These are phyloP conservation scores for Tilletia horrida DNA, from an alignment of 1,284 basidiomycete species.

Conservation along the genomic window DNA sequence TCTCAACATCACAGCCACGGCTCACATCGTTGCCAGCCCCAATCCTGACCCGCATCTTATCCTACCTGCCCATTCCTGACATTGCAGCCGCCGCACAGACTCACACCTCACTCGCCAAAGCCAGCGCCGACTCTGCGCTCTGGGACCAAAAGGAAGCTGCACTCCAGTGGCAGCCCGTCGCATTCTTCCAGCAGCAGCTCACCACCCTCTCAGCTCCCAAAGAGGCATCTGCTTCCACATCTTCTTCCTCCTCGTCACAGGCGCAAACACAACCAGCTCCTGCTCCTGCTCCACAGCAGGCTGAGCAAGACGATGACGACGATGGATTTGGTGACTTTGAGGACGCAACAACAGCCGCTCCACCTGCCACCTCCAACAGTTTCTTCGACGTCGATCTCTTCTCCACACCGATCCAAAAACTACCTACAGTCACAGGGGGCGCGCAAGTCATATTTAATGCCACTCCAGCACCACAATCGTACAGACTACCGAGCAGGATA, in stretches of 20 bases:
- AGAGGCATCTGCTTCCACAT: slow-evolving; percentile 7
- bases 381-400: slow-evolving; percentile 27
- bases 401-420: slow-evolving; percentile 9
- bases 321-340: slow-evolving; percentile 72
- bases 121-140: slow-evolving; percentile 38
- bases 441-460: slow-evolving; percentile 34
- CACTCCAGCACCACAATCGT: not conserved
- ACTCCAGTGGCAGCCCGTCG: slow-evolving; percentile 32
- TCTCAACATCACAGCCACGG: slow-evolving; percentile 11
- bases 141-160: slow-evolving; percentile 33
- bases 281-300: not conserved
- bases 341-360: slow-evolving; percentile 1
- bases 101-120: slow-evolving; percentile 32
- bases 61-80: slow-evolving; percentile 30
- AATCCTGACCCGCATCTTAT: slow-evolving; percentile 34
- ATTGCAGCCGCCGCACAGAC: slow-evolving; percentile 31
- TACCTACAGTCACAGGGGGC: slow-evolving; percentile 26
- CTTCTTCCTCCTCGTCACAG: not conserved
- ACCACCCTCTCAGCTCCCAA: not conserved
- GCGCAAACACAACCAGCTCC: not conserved
- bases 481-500: slow-evolving; percentile 5
- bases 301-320: slow-evolving; percentile 58
- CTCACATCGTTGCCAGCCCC: slow-evolving; percentile 25
- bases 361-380: slow-evolving; percentile 16
- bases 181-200: slow-evolving; percentile 22